These are phyloP conservation scores for Macrocybe gigantea DNA, from an alignment of 768 basidiomycete genomes.

Conservation along the genomic window DNA sequence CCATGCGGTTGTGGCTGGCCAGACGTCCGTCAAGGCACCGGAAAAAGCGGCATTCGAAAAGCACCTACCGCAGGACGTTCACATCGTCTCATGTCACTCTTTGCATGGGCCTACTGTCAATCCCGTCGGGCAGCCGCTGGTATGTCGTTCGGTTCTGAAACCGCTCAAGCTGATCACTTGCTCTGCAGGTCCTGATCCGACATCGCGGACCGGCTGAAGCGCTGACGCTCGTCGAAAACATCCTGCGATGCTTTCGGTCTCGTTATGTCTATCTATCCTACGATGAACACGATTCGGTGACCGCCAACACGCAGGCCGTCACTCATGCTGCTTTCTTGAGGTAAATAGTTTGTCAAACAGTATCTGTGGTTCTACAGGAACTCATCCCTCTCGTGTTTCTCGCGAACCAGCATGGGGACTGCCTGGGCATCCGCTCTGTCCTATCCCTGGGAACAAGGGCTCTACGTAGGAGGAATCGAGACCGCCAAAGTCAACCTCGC, in stretches of 20 bases:
- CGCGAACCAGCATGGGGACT: constrained; percentile 80
- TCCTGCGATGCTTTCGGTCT: constrained; percentile 74
- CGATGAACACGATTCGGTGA: constrained; percentile 93
- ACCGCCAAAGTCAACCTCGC: constrained; percentile 97
- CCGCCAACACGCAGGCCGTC: constrained; percentile 97
- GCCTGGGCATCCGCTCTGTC: constrained; percentile 76
- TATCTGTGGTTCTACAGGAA: not conserved
- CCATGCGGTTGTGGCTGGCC: constrained; percentile 88
- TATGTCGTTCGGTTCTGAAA: constrained; percentile 26
- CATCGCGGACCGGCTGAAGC: constrained; percentile 77
- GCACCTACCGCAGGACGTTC: constrained; percentile 77
- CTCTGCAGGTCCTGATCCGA: constrained; percentile 73
- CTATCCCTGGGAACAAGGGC: constrained; percentile 95
- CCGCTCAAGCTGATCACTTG: not conserved
- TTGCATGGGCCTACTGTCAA: constrained; percentile 90
- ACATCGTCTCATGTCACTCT: constrained; percentile 91
- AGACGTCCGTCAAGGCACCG: constrained; percentile 96
- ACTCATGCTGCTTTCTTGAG: constrained; percentile 97
- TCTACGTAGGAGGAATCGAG: constrained; percentile 96
- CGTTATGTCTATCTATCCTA: constrained; percentile 93
- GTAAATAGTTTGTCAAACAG: constrained; percentile 31
- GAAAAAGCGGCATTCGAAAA: constrained; percentile 88
- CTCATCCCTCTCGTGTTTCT: not conserved
- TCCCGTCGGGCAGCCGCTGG: constrained; percentile 85
- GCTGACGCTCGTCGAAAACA: constrained; percentile 71